Evolutionary conservation across 2,329 filamentous ascomycete species (phyloP), one percentile per base, ranked within the genome.

Genomic region (Exophiala bonariae): DNA sequence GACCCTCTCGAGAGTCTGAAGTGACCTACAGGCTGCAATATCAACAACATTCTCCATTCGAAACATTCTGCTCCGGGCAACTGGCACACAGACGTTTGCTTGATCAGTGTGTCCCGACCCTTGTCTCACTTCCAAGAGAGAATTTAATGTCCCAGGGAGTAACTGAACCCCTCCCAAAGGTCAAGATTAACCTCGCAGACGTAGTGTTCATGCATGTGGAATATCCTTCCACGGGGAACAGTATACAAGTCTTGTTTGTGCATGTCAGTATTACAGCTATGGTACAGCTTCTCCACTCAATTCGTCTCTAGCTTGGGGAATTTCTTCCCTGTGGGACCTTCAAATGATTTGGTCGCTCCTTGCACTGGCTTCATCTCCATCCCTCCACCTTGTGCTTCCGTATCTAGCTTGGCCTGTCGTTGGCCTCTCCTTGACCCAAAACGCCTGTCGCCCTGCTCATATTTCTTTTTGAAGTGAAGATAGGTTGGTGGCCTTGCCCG

Each of bases 401-500:
- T 68, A 34, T 69, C 61, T 57, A 78, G 62, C 42, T 72, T 73
- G 19, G 73, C 70, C 13, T 70, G 69, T 54, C 74, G 71, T 58
- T 77, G 78, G 50, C 74, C 74, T 62, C 74, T 80, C 53, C 77
- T 73, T 44, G 73, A 68, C 6, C 85, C 87, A 51, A 96, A 82
- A 19, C 93, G 81, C 69, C 95, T 88, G 66, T 97, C 93, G 5
- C 93, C 93, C 52, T 84, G 78, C 54, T 82, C 73, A 59, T 93
- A 92, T 44, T 74, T 72, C 34, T 73, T 73, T 72, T 96, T 96
- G 75, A 97, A 96, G 52, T 81, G 80, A 63, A 96, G 82, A 66
- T 96, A 97, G 0, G 87, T 92, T 6, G 92, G 91, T 16, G 89
- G 84, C 16, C 91, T 80, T 10, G 93, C 91, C 39, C 92, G 83